phyloP scores from a whole-genome alignment of 108 stramenopile genomes.

The Cyclostephanos tholiformis region DNA sequence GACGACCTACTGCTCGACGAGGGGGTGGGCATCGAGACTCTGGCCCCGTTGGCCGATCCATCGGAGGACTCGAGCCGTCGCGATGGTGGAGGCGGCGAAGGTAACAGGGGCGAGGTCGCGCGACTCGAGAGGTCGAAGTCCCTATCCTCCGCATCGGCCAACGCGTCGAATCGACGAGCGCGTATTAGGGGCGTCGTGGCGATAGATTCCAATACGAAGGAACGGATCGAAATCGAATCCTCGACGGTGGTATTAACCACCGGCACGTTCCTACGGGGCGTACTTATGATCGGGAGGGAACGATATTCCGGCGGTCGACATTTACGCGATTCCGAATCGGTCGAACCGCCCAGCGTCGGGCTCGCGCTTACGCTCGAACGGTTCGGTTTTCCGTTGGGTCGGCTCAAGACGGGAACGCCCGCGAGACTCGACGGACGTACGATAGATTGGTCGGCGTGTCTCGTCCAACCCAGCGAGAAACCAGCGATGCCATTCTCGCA shows the following conservation, averaged over 20 bases:
- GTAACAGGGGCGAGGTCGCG: not conserved
- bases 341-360: conserved; percentile 94
- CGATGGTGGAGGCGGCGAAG: conserved; percentile 21
- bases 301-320: conserved; percentile 93
- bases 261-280: conserved; percentile 96
- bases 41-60: conserved; percentile 55
- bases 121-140: conserved; percentile 40
- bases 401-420: conserved; percentile 98
- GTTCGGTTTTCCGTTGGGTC: conserved; percentile 87
- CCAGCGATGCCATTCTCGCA: conserved; percentile 87
- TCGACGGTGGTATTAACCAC: conserved; percentile 93
- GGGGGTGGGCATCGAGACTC: conserved; percentile 51
- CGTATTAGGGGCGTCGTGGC: conserved; percentile 80
- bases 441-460: conserved; percentile 90
- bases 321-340: conserved; percentile 88
- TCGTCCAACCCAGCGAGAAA: conserved; percentile 86
- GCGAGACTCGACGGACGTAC: conserved; percentile 91
- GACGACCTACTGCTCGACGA: conserved; percentile 93
- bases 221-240: conserved; percentile 59
- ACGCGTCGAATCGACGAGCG: conserved; percentile 48
- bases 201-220: conserved; percentile 64
- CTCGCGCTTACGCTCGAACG: conserved; percentile 88
- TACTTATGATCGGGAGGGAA: conserved; percentile 83
- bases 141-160: conserved; percentile 41
- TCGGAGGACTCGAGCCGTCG: conserved; percentile 35